phyloP scores from a whole-genome alignment of 2,329 filamentous ascomycete genomes.

The Metarhizium robertsii region DNA sequence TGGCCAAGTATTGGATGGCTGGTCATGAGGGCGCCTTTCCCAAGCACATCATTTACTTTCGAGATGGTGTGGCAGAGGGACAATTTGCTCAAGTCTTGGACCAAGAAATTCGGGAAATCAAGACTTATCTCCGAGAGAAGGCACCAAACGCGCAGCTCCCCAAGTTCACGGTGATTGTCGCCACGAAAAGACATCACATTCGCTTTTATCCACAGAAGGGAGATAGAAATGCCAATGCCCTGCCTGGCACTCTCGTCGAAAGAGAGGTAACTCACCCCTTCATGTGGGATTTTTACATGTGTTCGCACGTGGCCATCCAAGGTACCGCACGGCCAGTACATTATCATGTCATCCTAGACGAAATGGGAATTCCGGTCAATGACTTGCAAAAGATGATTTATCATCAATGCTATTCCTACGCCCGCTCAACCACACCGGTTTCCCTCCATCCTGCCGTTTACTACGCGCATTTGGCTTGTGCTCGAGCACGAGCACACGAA shows the following conservation, averaged over 20 bases:
- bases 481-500: slow-evolving; percentile 71
- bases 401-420: slow-evolving; percentile 89
- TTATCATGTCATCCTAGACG: slow-evolving; percentile 83
- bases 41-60: slow-evolving; percentile 78
- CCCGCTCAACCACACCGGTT: slow-evolving; percentile 84
- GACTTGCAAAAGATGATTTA: slow-evolving; percentile 84
- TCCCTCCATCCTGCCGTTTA: slow-evolving; percentile 86
- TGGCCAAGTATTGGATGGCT: slow-evolving; percentile 58
- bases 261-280: slow-evolving; percentile 82
- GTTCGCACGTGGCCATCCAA: slow-evolving; percentile 67
- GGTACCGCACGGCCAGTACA: slow-evolving; percentile 88
- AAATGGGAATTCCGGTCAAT: slow-evolving; percentile 57
- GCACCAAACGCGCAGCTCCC: slow-evolving; percentile 30
- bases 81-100: slow-evolving; percentile 75
- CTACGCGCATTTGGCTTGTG: slow-evolving; percentile 85
- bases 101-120: slow-evolving; percentile 67
- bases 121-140: slow-evolving; percentile 40
- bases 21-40: slow-evolving; percentile 39
- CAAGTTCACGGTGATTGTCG: slow-evolving; percentile 78
- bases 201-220: slow-evolving; percentile 71
- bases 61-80: slow-evolving; percentile 84
- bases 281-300: slow-evolving; percentile 76
- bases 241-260: slow-evolving; percentile 84
- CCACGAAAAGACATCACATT: slow-evolving; percentile 89
- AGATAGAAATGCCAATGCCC: slow-evolving; percentile 72